Evolutionary conservation across 305 asterid species (phyloP).

Genomic region (Fraxinus albicans): DNA sequence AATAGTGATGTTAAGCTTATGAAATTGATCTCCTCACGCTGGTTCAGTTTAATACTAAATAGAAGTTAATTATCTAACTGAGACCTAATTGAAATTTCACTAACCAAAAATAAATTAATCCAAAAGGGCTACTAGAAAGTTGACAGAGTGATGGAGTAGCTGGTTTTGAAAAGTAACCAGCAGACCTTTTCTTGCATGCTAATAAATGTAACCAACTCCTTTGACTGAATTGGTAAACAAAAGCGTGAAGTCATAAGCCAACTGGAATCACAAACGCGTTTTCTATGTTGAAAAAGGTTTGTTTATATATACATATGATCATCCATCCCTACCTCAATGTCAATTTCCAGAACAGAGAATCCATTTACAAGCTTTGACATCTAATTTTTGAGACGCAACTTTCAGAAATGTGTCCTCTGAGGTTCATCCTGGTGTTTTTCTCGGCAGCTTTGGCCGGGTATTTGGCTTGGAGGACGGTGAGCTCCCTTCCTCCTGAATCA

Average conservation of each 20-base stretch:
- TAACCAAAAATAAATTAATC: background rate
- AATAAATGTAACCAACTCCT: background rate
- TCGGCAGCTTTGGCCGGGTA: slow-evolving; percentile 57
- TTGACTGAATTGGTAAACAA: background rate
- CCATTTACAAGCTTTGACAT: background rate
- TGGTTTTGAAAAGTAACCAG: background rate
- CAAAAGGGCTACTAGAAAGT: background rate
- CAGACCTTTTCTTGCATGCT: background rate
- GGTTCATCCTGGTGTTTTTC: slow-evolving; percentile 53
- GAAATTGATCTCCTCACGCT: too few relatives aligned
- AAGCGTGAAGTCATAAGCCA: background rate
- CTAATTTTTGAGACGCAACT: background rate
- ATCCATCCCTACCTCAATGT: background rate
- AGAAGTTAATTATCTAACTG: background rate
- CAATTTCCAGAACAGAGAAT: background rate
- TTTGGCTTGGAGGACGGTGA: slow-evolving; percentile 47
- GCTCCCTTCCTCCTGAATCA: slow-evolving; percentile 11
- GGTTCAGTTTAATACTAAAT: too few relatives aligned
- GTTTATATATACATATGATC: background rate
- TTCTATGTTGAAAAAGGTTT: background rate
- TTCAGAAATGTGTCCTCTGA: slow-evolving; percentile 49
- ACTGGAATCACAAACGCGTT: background rate
- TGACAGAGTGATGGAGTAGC: background rate
- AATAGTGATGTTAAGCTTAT: too few relatives aligned
- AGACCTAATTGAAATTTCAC: background rate